Percentiles rank a stretch among this genome's conserved stretches.
These are phyloP conservation scores for Solanum commersonii DNA, from an alignment of 257 asterid species.

Conservation along the genomic window DNA sequence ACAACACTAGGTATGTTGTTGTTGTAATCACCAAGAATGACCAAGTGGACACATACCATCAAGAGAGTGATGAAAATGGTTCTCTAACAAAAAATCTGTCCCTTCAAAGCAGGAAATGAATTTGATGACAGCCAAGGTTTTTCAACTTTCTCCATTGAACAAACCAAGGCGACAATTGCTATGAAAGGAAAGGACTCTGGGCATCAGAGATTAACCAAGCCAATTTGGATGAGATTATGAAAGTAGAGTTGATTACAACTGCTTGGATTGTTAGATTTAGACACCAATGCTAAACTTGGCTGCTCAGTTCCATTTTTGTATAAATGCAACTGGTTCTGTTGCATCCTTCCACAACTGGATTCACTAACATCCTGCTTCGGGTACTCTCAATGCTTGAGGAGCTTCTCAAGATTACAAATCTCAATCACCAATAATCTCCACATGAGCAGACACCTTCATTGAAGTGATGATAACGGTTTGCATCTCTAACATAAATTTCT, in stretches of 20 bases:
- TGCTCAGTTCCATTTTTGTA: background rate
- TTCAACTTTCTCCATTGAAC: background rate
- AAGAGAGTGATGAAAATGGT: background rate
- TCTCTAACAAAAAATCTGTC: background rate
- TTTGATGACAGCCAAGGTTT: background rate
- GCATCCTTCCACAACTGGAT: background rate
- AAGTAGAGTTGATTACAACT: background rate
- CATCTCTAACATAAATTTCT: slow-evolving; percentile 78
- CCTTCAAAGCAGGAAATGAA: background rate
- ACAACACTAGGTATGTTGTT: background rate
- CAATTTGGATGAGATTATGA: background rate
- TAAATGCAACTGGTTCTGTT: background rate
- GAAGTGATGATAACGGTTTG: slow-evolving; percentile 85
- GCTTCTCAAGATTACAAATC: background rate
- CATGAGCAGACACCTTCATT: slow-evolving; percentile 77
- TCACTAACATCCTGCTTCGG: background rate
- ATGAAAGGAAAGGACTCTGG: background rate
- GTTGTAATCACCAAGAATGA: background rate
- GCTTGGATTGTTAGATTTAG: background rate
- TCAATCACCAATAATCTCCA: slow-evolving; percentile 75
- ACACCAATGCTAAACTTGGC: background rate
- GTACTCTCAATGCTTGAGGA: background rate
- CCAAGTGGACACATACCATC: background rate
- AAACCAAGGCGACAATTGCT: background rate
- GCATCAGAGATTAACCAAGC: background rate